A percentile compares a stretch with the other conserved stretches of the same genome.
phyloP scores from a whole-genome alignment of 176 grass and related monocot genomes.

The Eleusine indica region DNA sequence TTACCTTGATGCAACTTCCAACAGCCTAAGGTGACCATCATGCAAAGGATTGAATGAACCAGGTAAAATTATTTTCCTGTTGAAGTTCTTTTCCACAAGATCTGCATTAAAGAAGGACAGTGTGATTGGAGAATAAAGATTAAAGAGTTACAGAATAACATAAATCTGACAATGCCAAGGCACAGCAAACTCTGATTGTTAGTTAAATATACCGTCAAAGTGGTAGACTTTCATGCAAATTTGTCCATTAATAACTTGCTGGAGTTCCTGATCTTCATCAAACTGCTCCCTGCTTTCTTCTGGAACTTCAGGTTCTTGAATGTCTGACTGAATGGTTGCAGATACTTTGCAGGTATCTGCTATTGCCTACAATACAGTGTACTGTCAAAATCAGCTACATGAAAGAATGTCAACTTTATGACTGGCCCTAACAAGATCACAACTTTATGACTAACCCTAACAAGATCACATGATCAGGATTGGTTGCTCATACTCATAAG shows the following conservation, averaged over 20 bases:
- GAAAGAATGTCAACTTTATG: neutral
- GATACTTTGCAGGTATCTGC: conserved; percentile 73
- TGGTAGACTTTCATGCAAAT: conserved; percentile 82
- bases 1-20: conserved; percentile 83
- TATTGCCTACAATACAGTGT: conserved; percentile 64
- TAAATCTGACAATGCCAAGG: conserved; percentile 23
- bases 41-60: conserved; percentile 99
- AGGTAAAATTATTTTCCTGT: conserved; percentile 80
- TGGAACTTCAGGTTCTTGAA: conserved; percentile 72
- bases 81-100: conserved; percentile 44
- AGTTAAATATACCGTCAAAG: conserved; percentile 56
- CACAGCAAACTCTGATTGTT: neutral
- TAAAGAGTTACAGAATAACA: conserved; percentile 27
- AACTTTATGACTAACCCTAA: conserved; percentile 3
- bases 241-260: conserved; percentile 92
- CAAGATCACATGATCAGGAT: neutral
- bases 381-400: conserved; percentile 8
- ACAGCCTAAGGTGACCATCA: conserved; percentile 87
- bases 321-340: conserved; percentile 57
- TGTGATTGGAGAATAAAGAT: conserved; percentile 31
- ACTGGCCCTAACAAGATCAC: neutral
- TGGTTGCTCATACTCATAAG: conserved; percentile 1
- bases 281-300: conserved; percentile 64
- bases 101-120: conserved; percentile 47
- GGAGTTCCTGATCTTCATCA: conserved; percentile 81